Conservation (phyloP, 768 basidiomycete species). For the Lepiota brunneoincarnata region DNA sequence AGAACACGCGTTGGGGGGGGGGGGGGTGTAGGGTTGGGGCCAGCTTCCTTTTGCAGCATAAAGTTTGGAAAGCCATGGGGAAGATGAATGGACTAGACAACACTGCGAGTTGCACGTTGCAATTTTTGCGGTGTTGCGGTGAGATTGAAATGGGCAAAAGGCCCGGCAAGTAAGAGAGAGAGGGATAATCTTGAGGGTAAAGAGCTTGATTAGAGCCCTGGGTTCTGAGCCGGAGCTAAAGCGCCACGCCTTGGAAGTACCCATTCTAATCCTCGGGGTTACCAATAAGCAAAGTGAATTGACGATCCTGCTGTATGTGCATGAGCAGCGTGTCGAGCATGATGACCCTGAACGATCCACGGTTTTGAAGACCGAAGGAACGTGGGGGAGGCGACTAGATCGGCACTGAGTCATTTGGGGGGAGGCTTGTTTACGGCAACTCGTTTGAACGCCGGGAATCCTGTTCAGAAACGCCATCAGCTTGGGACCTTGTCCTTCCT, state of each 20-base stretch:
- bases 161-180: neutral
- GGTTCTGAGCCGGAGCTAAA: slow-evolving; percentile 17
- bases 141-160: slow-evolving; percentile 7
- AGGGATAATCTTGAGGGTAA: slow-evolving; percentile 10
- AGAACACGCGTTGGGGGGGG: neutral
- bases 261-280: slow-evolving; percentile 14
- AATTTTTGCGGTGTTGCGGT: neutral
- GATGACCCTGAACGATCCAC: slow-evolving; percentile 5
- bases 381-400: slow-evolving; percentile 20
- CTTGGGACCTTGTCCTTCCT: slow-evolving; percentile 7
- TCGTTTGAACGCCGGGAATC: slow-evolving; percentile 11
- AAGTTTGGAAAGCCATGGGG: slow-evolving; percentile 4
- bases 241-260: slow-evolving; percentile 13
- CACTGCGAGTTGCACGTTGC: neutral
- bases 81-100: neutral
- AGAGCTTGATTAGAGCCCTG: slow-evolving; percentile 3
- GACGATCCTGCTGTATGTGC: slow-evolving; percentile 12
- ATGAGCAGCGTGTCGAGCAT: neutral
- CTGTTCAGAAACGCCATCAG: neutral
- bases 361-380: slow-evolving; percentile 17
- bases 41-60: neutral
- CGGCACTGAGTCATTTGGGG: slow-evolving; percentile 18
- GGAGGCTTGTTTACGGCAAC: neutral
- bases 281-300: slow-evolving; percentile 8
- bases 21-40: neutral